Percentiles rank a stretch among this genome's conserved stretches.
phyloP scores from a whole-genome alignment of 2,329 filamentous ascomycete genomes.

The Stagonosporopsis rhizophila region DNA sequence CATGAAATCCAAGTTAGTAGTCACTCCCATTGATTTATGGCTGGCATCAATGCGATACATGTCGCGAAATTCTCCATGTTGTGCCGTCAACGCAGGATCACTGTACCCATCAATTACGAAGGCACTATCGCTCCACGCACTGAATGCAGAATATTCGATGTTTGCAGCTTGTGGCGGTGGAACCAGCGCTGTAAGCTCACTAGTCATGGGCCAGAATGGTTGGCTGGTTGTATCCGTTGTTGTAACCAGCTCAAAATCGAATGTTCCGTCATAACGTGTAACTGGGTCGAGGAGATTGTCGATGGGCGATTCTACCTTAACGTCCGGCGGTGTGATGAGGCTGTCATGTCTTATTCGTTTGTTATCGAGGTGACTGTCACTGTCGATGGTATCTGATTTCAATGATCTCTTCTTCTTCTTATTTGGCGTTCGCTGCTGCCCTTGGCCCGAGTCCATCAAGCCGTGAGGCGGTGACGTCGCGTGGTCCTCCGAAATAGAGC shows the following conservation, averaged over 20 bases:
- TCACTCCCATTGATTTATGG: background rate
- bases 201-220: conserved; percentile 2
- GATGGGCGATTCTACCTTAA: background rate
- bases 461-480: background rate
- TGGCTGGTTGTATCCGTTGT: too few relatives aligned
- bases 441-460: background rate
- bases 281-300: background rate
- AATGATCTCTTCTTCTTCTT: background rate
- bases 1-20: conserved; percentile 12
- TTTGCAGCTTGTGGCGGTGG: background rate
- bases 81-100: background rate
- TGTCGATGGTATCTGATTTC: background rate
- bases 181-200: background rate
- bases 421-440: background rate
- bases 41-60: background rate
- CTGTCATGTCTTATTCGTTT: conserved; percentile 2
- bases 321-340: background rate
- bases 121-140: background rate
- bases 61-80: background rate
- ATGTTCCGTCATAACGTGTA: background rate
- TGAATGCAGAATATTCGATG: background rate
- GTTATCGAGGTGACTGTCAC: background rate
- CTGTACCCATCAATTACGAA: background rate
- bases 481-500: background rate
- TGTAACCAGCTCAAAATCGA: background rate